A percentile compares a stretch with the other conserved stretches of the same genome.
phyloP scores from a whole-genome alignment of 192 early-diverging fungal species.

The Gamsiella multidivaricata region DNA sequence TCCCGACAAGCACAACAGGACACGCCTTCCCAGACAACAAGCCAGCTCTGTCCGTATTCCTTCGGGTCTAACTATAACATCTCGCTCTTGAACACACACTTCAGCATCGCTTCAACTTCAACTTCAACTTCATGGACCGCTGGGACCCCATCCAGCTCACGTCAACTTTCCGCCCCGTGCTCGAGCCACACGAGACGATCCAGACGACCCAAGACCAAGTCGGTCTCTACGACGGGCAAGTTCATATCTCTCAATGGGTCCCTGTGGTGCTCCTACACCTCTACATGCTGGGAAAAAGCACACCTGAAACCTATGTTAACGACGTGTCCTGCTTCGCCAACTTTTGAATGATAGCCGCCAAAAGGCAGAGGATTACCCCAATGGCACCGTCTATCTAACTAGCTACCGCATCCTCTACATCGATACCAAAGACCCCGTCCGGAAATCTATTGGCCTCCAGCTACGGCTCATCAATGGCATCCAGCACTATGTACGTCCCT shows the following conservation, averaged over 20 bases:
- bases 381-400: slow-evolving; percentile 81
- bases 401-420: slow-evolving; percentile 84
- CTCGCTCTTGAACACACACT: not conserved
- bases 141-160: slow-evolving; percentile 58
- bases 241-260: not conserved
- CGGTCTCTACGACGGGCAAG: slow-evolving; percentile 79
- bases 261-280: too few species aligned
- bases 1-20: not conserved
- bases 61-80: too few species aligned
- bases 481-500: slow-evolving; percentile 59
- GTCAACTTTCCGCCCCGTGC: slow-evolving; percentile 64
- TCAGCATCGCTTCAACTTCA: not conserved
- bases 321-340: not conserved
- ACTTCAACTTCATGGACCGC: slow-evolving; percentile 49
- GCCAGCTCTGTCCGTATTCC: too few species aligned
- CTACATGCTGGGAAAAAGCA: not conserved
- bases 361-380: slow-evolving; percentile 72
- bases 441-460: slow-evolving; percentile 66
- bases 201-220: slow-evolving; percentile 69
- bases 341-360: slow-evolving; percentile 56
- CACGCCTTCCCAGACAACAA: not conserved
- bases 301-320: not conserved
- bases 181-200: slow-evolving; percentile 64
- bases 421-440: slow-evolving; percentile 65
- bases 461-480: slow-evolving; percentile 58